phyloP scores from a whole-genome alignment of 441 rosid genomes.

The Populus hybrid region DNA sequence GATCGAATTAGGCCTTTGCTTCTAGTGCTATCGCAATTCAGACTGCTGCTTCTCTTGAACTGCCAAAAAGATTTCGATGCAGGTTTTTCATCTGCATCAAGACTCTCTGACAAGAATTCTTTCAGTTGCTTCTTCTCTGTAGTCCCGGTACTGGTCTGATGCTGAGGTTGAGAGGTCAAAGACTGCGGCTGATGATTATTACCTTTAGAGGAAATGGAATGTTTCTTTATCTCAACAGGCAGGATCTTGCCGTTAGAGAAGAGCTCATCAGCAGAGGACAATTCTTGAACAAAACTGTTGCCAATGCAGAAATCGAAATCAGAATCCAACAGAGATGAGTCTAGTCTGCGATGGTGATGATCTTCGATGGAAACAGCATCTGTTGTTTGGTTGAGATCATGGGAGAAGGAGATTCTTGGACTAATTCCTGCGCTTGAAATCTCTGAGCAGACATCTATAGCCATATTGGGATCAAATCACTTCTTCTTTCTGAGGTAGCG shows the following conservation, averaged over 20 bases:
- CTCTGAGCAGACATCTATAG: constrained; percentile 73
- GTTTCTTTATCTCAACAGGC: constrained; percentile 59
- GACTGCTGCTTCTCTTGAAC: constrained; percentile 78
- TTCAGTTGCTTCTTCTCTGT: constrained; percentile 63
- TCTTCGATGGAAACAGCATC: constrained; percentile 28
- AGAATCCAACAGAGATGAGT: constrained; percentile 48
- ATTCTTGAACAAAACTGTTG: constrained; percentile 40
- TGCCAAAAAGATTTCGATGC: constrained; percentile 55
- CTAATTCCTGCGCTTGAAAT: constrained; percentile 55
- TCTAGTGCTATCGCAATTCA: constrained; percentile 51
- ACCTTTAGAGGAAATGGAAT: not conserved
- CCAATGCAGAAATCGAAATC: constrained; percentile 72
- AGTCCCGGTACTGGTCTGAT: not conserved
- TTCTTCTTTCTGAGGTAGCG: not conserved
- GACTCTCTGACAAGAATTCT: constrained; percentile 50
- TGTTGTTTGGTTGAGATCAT: constrained; percentile 47
- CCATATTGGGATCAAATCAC: constrained; percentile 36
- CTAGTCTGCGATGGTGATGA: constrained; percentile 34
- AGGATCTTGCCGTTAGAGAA: constrained; percentile 83
- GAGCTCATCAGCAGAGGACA: constrained; percentile 84
- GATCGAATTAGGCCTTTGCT: constrained; percentile 57
- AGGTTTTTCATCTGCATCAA: constrained; percentile 39
- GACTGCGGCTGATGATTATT: constrained; percentile 7
- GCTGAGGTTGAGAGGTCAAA: constrained; percentile 9
- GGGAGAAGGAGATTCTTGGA: constrained; percentile 78